These are phyloP conservation scores for Penicillium verhagenii DNA, from an alignment of 495 filamentous ascomycete species.

Conservation along the genomic window DNA sequence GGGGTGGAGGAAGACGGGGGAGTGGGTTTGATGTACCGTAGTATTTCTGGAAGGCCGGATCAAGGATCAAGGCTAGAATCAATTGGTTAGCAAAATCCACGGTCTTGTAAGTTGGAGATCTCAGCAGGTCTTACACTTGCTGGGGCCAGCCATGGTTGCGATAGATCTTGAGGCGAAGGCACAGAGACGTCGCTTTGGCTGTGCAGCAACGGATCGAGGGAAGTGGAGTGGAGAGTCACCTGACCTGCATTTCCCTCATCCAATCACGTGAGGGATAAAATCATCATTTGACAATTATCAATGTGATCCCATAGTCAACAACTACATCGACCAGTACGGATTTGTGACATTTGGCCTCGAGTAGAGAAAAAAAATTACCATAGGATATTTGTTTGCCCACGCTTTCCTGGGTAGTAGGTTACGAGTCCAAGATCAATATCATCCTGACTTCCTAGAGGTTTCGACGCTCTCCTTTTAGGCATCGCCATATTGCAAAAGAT, in stretches of 20 bases:
- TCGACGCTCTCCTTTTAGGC: too few relatives aligned
- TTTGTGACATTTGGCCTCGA: too few relatives aligned
- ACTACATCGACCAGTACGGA: too few relatives aligned
- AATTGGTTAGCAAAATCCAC: constrained; percentile 12
- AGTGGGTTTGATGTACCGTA: constrained; percentile 53
- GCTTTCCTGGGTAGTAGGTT: too few relatives aligned
- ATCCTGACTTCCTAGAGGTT: too few relatives aligned
- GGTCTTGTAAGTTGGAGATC: neutral
- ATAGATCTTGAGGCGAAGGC: constrained; percentile 9
- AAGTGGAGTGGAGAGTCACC: constrained; percentile 4
- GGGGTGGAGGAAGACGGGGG: constrained; percentile 4
- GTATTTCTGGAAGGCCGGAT: constrained; percentile 77
- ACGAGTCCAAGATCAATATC: too few relatives aligned
- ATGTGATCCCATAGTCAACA: too few relatives aligned
- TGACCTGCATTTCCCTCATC: neutral
- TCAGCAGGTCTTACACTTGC: constrained; percentile 40
- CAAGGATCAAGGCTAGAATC: constrained; percentile 57
- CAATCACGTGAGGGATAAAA: neutral
- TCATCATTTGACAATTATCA: too few relatives aligned
- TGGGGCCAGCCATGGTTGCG: constrained; percentile 49
- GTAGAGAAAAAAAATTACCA: too few relatives aligned
- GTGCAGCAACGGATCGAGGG: constrained; percentile 4
- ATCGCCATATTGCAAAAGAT: too few relatives aligned
- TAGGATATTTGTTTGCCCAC: too few relatives aligned
- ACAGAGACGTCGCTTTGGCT: constrained; percentile 2